These are phyloP conservation scores for Chaetomium olivaceum DNA, from an alignment of 2,329 filamentous ascomycete species.

Conservation along the genomic window DNA sequence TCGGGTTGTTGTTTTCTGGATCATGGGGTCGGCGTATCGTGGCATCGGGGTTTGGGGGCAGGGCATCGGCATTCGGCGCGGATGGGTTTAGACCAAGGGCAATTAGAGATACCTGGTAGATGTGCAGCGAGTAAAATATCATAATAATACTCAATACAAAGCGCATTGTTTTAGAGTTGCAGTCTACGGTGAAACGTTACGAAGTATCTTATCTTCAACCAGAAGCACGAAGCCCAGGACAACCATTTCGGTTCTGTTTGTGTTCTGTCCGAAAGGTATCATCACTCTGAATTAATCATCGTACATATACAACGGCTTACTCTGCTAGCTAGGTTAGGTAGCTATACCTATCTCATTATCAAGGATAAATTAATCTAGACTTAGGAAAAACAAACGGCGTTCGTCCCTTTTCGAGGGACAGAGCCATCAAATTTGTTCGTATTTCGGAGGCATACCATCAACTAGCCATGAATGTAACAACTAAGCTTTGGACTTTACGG, in stretches of 20 bases:
- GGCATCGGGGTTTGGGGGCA: not conserved
- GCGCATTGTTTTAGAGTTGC: not conserved
- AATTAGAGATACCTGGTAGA: slow-evolving; percentile 13
- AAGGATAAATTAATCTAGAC: no score
- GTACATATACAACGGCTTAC: no score
- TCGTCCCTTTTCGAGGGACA: not conserved
- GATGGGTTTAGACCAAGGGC: not conserved
- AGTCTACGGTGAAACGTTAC: not conserved
- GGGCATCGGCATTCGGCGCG: not conserved
- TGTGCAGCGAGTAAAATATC: not conserved
- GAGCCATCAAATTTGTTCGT: not conserved
- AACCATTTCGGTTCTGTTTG: not conserved
- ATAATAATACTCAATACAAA: not conserved
- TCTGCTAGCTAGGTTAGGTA: no score
- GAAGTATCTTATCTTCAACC: not conserved
- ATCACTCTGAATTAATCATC: no score
- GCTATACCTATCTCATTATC: no score
- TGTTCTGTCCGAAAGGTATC: not conserved
- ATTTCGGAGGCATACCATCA: no score
- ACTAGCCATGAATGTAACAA: not conserved
- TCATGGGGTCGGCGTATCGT: slow-evolving; percentile 9
- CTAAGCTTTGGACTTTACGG: no score
- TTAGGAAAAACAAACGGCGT: not conserved
- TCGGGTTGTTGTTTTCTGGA: not conserved
- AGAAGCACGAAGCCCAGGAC: not conserved